Conservation (phyloP, 805 yeast genomes). For the Komagataella phaffii region DNA sequence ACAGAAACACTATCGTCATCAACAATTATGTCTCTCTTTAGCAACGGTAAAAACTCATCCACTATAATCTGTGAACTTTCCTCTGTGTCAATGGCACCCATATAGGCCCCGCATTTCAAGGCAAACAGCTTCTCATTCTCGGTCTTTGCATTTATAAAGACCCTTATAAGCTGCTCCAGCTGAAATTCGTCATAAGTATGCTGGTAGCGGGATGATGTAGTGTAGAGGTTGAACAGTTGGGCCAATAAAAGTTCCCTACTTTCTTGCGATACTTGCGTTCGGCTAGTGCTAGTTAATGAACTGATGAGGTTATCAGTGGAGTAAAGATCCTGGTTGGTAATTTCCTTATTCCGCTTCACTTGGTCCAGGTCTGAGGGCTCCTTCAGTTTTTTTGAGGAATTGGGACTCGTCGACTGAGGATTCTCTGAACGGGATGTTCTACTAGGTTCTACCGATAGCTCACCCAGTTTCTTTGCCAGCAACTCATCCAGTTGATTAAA, state of each 20-base stretch:
- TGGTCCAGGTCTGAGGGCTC: background rate
- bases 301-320: conserved; percentile 30
- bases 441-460: background rate
- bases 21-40: conserved; percentile 9
- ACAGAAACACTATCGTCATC: conserved; percentile 5
- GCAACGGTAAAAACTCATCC: conserved; percentile 15
- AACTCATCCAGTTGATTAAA: conserved; percentile 10
- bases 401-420: background rate
- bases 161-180: conserved; percentile 9
- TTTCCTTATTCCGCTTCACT: conserved; percentile 3
- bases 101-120: conserved; percentile 26
- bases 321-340: conserved; percentile 9
- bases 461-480: conserved; percentile 2
- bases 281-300: conserved; percentile 19
- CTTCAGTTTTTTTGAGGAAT: background rate
- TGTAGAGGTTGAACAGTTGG: conserved; percentile 32
- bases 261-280: conserved; percentile 30
- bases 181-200: conserved; percentile 1
- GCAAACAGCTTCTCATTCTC: conserved; percentile 2
- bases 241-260: conserved; percentile 36
- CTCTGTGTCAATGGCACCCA: conserved; percentile 34
- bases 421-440: background rate
- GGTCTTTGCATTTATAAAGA: conserved; percentile 14
- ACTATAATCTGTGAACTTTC: conserved; percentile 27
- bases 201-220: conserved; percentile 17